phyloP scores from a whole-genome alignment of 176 grass and related monocot species.

The Carex pumila region DNA sequence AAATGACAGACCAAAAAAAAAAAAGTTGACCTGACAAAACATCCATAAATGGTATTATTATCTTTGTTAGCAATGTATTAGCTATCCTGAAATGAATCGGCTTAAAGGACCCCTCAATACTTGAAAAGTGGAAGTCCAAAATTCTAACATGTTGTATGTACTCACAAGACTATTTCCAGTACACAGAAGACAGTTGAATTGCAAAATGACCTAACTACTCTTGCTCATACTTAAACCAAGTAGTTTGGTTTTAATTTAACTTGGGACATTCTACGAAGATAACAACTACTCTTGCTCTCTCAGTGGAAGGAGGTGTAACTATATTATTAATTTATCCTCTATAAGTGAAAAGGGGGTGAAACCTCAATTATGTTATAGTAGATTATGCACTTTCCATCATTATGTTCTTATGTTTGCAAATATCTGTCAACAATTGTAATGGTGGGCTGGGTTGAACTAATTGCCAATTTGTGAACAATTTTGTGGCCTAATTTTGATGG shows the following conservation, averaged over 20 bases:
- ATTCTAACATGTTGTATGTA: background rate
- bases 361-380: background rate
- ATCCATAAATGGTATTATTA: slow-evolving; percentile 12
- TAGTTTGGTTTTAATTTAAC: background rate
- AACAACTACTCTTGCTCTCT: background rate
- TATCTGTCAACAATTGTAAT: background rate
- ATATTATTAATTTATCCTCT: background rate
- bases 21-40: slow-evolving; percentile 26
- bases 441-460: background rate
- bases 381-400: background rate
- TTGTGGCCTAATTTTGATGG: background rate
- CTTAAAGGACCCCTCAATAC: background rate
- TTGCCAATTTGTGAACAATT: background rate
- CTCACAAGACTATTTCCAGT: background rate
- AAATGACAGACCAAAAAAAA: slow-evolving; percentile 3
- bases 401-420: background rate
- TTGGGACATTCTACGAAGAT: background rate
- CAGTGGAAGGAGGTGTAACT: background rate
- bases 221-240: background rate
- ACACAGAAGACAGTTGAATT: background rate
- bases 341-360: background rate
- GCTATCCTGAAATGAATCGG: background rate
- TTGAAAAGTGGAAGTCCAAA: background rate
- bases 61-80: background rate
- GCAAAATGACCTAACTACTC: background rate